Evolutionary conservation across 495 filamentous ascomycete species (phyloP).

Genomic region (Penicillium ochrochloron): DNA sequence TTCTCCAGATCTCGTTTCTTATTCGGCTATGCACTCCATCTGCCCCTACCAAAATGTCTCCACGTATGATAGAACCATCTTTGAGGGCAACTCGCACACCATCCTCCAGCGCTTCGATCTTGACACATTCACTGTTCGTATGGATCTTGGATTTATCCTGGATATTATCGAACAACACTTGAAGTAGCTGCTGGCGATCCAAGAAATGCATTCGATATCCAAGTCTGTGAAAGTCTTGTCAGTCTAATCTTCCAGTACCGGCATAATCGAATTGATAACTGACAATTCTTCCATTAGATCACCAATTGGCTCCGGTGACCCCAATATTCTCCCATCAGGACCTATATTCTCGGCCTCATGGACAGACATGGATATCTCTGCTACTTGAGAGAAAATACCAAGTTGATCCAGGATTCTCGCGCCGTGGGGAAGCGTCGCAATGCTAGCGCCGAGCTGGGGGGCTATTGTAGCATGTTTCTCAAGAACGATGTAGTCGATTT

Average conservation of each 20-base stretch:
- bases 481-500: constrained; percentile 55
- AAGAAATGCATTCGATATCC: background rate
- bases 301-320: background rate
- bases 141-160: background rate
- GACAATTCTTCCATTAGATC: background rate
- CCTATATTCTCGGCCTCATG: background rate
- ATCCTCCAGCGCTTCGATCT: background rate
- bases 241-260: background rate
- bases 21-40: background rate
- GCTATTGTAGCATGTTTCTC: constrained; percentile 35
- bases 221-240: background rate
- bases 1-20: background rate
- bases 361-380: background rate
- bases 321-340: background rate
- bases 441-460: background rate
- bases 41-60: background rate
- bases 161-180: background rate
- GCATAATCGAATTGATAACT: background rate
- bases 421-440: background rate
- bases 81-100: background rate
- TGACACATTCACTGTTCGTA: background rate
- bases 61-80: background rate
- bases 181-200: background rate
- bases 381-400: background rate
- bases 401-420: background rate